phyloP scores from a whole-genome alignment of 2,329 filamentous ascomycete species.

The Cercospora beticola region DNA sequence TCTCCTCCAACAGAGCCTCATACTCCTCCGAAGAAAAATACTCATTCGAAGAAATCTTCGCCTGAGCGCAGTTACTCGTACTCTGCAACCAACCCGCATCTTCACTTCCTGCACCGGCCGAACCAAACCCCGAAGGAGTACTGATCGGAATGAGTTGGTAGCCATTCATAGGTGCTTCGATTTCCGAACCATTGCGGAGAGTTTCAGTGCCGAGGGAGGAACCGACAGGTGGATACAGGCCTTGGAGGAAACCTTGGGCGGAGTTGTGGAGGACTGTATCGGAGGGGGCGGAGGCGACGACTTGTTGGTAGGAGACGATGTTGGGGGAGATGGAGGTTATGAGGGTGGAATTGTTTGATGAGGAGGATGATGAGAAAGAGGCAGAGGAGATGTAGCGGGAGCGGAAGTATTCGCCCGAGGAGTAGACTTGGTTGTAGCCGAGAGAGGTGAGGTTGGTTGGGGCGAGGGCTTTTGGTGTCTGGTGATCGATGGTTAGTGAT shows the following conservation, averaged over 20 bases:
- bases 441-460: conserved; percentile 74
- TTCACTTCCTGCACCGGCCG: conserved; percentile 60
- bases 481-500: background rate
- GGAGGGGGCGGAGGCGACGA: conserved; percentile 67
- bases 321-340: conserved; percentile 39
- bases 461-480: conserved; percentile 69
- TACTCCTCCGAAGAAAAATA: conserved; percentile 58
- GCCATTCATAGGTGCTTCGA: conserved; percentile 69
- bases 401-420: conserved; percentile 73
- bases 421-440: conserved; percentile 73
- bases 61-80: conserved; percentile 56
- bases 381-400: conserved; percentile 67
- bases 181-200: conserved; percentile 67
- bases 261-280: conserved; percentile 78
- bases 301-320: conserved; percentile 66
- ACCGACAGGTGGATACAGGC: conserved; percentile 77
- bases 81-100: conserved; percentile 60
- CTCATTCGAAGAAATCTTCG: conserved; percentile 57
- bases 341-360: conserved; percentile 51
- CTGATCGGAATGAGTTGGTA: conserved; percentile 82
- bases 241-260: conserved; percentile 77
- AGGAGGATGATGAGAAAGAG: conserved; percentile 54
- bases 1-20: conserved; percentile 48
- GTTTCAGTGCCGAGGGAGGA: conserved; percentile 54
- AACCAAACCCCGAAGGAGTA: conserved; percentile 35